Percentiles rank a stretch among this genome's conserved stretches.
Evolutionary conservation across 164 flowering plant species (phyloP).

Genomic region (Amborella trichopoda): DNA sequence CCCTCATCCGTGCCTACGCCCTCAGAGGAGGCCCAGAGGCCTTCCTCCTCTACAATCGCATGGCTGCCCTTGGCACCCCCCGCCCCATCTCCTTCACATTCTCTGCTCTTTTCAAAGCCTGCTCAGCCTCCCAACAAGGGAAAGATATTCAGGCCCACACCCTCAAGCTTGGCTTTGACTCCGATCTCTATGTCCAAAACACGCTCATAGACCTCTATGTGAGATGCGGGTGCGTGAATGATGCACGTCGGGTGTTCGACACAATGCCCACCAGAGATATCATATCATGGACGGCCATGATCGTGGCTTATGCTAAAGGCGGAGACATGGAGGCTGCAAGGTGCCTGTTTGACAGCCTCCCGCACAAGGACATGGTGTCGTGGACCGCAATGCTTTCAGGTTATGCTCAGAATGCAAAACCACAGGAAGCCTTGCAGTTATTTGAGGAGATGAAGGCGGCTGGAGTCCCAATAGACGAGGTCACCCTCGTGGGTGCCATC

Average conservation of each 20-base stretch:
- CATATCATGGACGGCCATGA: constrained; percentile 22
- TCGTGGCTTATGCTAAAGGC: constrained; percentile 19
- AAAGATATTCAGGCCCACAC: constrained; percentile 11
- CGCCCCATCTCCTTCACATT: constrained; percentile 19
- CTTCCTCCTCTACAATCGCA: constrained; percentile 8
- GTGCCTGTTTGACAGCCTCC: constrained; percentile 10
- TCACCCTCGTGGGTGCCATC: constrained; percentile 14
- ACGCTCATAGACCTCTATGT: constrained; percentile 19
- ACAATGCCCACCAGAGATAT: constrained; percentile 20
- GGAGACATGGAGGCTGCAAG: constrained; percentile 15
- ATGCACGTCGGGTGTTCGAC: constrained; percentile 16
- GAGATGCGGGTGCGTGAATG: constrained; percentile 10
- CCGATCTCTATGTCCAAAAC: constrained; percentile 17
- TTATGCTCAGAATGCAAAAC: constrained; percentile 16
- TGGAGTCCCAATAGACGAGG: constrained; percentile 16
- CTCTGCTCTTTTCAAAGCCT: no score
- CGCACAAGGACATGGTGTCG: constrained; percentile 20
- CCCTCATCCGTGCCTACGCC: constrained; percentile 18
- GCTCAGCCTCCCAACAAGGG: constrained; percentile 12
- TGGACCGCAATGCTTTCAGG: constrained; percentile 22
- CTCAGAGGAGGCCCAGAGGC: no score
- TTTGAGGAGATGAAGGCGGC: constrained; percentile 14
- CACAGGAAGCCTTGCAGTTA: constrained; percentile 15
- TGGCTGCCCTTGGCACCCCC: constrained; percentile 6
- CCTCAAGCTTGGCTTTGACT: constrained; percentile 11